Conservation (phyloP, 768 basidiomycete genomes). For the Termitomyces titanicus region DNA sequence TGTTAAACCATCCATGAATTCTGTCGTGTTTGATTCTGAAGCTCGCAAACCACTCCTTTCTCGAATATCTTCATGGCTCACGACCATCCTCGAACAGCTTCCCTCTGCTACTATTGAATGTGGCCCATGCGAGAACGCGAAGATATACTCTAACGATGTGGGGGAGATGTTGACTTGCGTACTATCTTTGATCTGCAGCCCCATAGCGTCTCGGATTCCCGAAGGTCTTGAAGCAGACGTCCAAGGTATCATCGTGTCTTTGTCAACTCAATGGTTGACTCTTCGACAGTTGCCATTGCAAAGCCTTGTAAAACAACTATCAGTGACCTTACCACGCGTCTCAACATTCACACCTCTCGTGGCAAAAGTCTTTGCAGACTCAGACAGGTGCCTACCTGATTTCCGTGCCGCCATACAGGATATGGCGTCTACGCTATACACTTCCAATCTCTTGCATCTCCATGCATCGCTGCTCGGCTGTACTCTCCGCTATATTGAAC, state of each 20-base stretch:
- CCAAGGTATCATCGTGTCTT: conserved; percentile 8
- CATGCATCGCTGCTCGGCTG: conserved; percentile 54
- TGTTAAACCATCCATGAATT: background rate
- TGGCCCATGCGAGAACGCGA: background rate
- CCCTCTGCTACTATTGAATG: background rate
- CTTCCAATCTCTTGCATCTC: conserved; percentile 31
- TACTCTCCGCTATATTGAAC: conserved; percentile 44
- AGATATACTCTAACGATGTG: conserved; percentile 2
- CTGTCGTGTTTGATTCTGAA: background rate
- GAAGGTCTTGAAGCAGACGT: conserved; percentile 3
- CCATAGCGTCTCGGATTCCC: background rate
- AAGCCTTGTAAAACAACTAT: conserved; percentile 19
- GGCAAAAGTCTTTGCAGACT: conserved; percentile 10
- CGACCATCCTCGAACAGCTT: conserved; percentile 1
- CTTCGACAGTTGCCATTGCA: background rate
- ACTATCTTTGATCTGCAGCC: background rate
- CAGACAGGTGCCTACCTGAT: conserved; percentile 8
- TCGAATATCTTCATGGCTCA: conserved; percentile 5
- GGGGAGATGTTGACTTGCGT: conserved; percentile 2
- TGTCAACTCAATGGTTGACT: conserved; percentile 13
- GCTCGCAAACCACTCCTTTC: background rate
- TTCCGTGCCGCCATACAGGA: conserved; percentile 17
- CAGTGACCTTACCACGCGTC: conserved; percentile 22
- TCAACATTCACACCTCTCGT: conserved; percentile 17
- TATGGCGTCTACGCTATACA: conserved; percentile 27